phyloP scores from a whole-genome alignment of 495 filamentous ascomycete species.

The Penicillium waksmanii region DNA sequence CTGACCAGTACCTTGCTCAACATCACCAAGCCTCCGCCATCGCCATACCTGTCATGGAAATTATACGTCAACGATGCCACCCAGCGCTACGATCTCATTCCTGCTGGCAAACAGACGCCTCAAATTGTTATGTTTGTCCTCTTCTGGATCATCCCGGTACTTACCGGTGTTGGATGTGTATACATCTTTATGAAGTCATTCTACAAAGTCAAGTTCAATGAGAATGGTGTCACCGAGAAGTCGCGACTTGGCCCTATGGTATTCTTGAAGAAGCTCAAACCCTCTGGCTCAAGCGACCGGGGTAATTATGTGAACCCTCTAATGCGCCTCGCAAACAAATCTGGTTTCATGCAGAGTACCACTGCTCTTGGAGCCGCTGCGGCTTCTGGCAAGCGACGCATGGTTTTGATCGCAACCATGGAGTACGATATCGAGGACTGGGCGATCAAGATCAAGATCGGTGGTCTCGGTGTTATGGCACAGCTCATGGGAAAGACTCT shows the following conservation, averaged over 20 bases:
- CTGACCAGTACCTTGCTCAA: conserved; percentile 60
- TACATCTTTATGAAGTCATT: conserved; percentile 69
- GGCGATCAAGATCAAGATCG: conserved; percentile 75
- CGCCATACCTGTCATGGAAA: conserved; percentile 58
- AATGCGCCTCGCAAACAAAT: conserved; percentile 41
- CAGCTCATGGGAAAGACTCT: conserved; percentile 73
- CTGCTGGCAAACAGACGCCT: conserved; percentile 51
- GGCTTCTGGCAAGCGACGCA: conserved; percentile 46
- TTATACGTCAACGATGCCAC: conserved; percentile 59
- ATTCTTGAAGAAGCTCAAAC: conserved; percentile 38
- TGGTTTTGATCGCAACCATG: conserved; percentile 71
- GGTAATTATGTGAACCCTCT: conserved; percentile 27
- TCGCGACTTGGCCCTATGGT: conserved; percentile 41
- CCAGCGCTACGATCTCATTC: conserved; percentile 51
- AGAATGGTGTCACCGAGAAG: conserved; percentile 61
- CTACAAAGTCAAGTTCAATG: conserved; percentile 75
- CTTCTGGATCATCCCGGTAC: conserved; percentile 57
- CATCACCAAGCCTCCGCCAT: conserved; percentile 58
- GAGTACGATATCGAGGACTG: conserved; percentile 77
- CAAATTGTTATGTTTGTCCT: conserved; percentile 63
- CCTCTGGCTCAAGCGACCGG: conserved; percentile 15
- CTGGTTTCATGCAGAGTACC: conserved; percentile 48
- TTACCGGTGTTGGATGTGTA: conserved; percentile 52
- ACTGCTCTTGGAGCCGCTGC: conserved; percentile 43
- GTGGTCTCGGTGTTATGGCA: conserved; percentile 70